These are phyloP conservation scores for Coemansia sp. DNA, from an alignment of 192 early-diverging fungal genomes.

Conservation along the genomic window DNA sequence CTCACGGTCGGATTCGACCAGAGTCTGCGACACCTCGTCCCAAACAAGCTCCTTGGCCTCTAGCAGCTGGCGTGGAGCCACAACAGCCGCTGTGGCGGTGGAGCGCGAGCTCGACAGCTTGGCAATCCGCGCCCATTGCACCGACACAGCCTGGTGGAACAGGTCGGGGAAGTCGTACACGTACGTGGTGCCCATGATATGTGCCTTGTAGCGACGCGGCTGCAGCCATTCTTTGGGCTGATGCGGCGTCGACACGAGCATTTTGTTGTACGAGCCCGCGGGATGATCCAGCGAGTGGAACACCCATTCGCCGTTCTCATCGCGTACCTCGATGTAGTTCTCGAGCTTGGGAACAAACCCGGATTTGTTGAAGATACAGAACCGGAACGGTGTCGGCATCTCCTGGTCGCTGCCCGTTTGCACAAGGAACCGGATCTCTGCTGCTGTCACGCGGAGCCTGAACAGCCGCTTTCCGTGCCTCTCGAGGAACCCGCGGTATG, in stretches of 20 bases:
- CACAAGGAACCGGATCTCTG: constrained; percentile 93
- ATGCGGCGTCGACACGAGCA: constrained; percentile 79
- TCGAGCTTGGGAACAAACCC: constrained; percentile 91
- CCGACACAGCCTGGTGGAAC: constrained; percentile 84
- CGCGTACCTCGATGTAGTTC: constrained; percentile 88
- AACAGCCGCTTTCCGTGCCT: constrained; percentile 94
- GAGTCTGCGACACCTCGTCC: constrained; percentile 68
- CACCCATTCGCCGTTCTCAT: constrained; percentile 77
- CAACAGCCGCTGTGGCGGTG: not conserved
- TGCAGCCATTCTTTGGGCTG: constrained; percentile 95
- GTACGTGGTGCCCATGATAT: constrained; percentile 96
- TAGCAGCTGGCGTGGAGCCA: constrained; percentile 63
- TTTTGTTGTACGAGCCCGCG: constrained; percentile 78
- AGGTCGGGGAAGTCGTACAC: constrained; percentile 99
- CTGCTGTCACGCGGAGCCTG: constrained; percentile 91
- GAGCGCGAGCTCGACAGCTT: constrained; percentile 17
- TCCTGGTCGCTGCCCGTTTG: constrained; percentile 65
- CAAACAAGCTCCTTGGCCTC: constrained; percentile 84
- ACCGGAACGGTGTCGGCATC: constrained; percentile 75
- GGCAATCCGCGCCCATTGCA: constrained; percentile 68
- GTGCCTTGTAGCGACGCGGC: constrained; percentile 96
- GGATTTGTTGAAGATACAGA: constrained; percentile 88
- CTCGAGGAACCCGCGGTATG: constrained; percentile 86
- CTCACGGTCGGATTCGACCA: constrained; percentile 76
- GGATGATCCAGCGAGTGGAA: constrained; percentile 81